These are phyloP conservation scores for Cyberlindnera subsufficiens DNA, from an alignment of 805 yeast species.

Conservation along the genomic window DNA sequence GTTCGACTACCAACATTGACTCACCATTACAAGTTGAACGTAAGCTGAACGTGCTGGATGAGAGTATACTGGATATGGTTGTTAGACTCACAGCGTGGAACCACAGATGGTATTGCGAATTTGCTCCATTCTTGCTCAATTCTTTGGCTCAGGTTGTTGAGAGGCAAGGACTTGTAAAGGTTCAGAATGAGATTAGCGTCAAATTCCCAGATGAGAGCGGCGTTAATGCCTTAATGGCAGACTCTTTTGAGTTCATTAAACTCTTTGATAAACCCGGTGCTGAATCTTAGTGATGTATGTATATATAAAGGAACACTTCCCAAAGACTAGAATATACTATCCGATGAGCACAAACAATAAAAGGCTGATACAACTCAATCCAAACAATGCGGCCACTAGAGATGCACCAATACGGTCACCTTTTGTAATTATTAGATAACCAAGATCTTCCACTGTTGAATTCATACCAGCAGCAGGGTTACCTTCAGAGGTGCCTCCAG, in stretches of 20 bases:
- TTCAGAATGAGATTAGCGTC: constrained; percentile 66
- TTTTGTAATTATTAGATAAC: constrained; percentile 28
- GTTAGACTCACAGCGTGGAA: constrained; percentile 93
- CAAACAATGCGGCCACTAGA: constrained; percentile 54
- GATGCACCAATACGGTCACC: constrained; percentile 67
- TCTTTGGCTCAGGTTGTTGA: constrained; percentile 56
- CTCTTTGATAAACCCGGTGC: constrained; percentile 9
- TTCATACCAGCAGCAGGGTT: constrained; percentile 57
- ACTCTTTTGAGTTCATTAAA: constrained; percentile 40
- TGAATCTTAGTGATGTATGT: neutral
- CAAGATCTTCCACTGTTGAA: constrained; percentile 10
- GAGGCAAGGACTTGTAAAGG: constrained; percentile 74
- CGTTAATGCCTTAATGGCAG: constrained; percentile 49
- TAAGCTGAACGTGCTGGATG: constrained; percentile 32
- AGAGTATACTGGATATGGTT: constrained; percentile 51
- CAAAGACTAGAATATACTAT: neutral
- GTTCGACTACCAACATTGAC: constrained; percentile 4
- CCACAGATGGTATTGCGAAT: constrained; percentile 95
- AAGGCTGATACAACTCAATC: constrained; percentile 34
- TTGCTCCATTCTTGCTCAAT: constrained; percentile 63
- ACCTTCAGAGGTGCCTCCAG: constrained; percentile 71
- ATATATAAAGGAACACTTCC: neutral
- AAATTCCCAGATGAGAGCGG: constrained; percentile 54
- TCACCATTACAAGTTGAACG: constrained; percentile 25
- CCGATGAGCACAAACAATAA: constrained; percentile 1